Evolutionary conservation across 1,139 yeast genomes (phyloP), one percentile per base, ranked within the genome.

Genomic region (Sugiyamaella pinicola): DNA sequence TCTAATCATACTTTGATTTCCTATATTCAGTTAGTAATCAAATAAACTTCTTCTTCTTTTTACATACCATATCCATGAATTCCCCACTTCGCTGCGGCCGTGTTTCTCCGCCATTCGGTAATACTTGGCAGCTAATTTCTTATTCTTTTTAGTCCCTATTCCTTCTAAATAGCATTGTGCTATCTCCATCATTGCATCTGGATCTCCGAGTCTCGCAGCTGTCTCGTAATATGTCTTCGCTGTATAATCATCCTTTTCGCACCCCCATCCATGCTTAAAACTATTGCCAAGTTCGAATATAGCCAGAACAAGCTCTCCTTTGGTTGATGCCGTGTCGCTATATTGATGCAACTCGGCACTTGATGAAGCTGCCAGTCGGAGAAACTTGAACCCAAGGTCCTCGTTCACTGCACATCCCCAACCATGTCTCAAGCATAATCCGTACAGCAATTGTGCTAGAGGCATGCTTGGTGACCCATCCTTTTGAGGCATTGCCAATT

Each of bases 201-300:
- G 53, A 47, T 69, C 73, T 12, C 73, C 73, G 31, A 69, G 57
- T 38, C 63, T 54, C 4, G 71, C 72, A 1, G 71, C 72, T 2
- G 67, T 60, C 50, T 68, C 71, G 58, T 64, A 69, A 53, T 67
- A 68, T 18, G 59, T 61, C 45, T 58, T 58, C 2, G 71, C 73
- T 1, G 66, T 64, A 3, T 47, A 54, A 2, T 63, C 56, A 49
- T 68, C 71, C 37, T 55, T 52, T 5, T 61, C 64, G 19, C 66
- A 64, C 22, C 73, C 73, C 72, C 72, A 68, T 4, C 73, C 73
- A 48, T 64, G 58, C 24, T 67, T 58, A 56, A 64, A 68, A 42
- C 72, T 66, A 52, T 69, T 69, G 29, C 70, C 73, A 12, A 69
- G 61, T 54, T 69, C 73, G 47, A 60, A 69, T 12, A 67, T 61